Percentiles rank a stretch among this genome's conserved stretches.
Conservation (phyloP, 768 basidiomycete genomes). For the Steccherinum ochraceum region DNA sequence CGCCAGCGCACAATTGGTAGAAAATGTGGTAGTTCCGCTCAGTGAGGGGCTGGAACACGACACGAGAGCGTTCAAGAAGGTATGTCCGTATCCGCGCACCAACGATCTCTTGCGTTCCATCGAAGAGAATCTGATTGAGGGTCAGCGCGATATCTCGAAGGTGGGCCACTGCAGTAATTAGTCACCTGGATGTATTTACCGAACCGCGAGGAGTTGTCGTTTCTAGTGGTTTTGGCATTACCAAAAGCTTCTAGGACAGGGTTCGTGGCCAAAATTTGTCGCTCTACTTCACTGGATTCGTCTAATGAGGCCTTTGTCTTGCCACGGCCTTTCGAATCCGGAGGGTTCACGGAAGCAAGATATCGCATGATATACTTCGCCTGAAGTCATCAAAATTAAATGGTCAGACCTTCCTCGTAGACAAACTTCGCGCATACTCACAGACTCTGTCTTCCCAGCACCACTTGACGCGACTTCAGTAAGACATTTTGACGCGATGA, state of each 20-base stretch:
- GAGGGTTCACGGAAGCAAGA: conserved; percentile 94
- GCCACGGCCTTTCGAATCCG: conserved; percentile 49
- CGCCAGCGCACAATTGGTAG: conserved; percentile 97
- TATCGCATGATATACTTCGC: conserved; percentile 99
- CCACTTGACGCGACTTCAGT: conserved; percentile 50
- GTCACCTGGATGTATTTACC: conserved; percentile 98
- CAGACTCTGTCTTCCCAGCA: conserved; percentile 98
- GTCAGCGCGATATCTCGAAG: conserved; percentile 6
- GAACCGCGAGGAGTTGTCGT: conserved; percentile 98
- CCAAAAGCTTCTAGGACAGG: conserved; percentile 99
- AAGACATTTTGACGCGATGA: conserved; percentile 9
- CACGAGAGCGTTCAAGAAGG: conserved; percentile 92
- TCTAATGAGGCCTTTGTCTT: conserved; percentile 72
- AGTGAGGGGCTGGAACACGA: conserved; percentile 94
- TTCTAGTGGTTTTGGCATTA: conserved; percentile 98
- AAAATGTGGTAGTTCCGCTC: conserved; percentile 99
- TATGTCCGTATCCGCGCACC: conserved; percentile 99
- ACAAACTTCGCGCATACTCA: conserved; percentile 28
- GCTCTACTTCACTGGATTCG: conserved; percentile 91
- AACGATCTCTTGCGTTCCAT: conserved; percentile 92
- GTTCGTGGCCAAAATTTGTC: conserved; percentile 98
- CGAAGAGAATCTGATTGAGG: conserved; percentile 79
- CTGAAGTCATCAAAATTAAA: conserved; percentile 29
- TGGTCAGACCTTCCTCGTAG: neutral
- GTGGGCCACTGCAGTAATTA: neutral